Evolutionary conservation across 1,284 basidiomycete genomes (phyloP), one percentile per base, ranked within the genome.

Genomic region (Leccinum holopus): DNA sequence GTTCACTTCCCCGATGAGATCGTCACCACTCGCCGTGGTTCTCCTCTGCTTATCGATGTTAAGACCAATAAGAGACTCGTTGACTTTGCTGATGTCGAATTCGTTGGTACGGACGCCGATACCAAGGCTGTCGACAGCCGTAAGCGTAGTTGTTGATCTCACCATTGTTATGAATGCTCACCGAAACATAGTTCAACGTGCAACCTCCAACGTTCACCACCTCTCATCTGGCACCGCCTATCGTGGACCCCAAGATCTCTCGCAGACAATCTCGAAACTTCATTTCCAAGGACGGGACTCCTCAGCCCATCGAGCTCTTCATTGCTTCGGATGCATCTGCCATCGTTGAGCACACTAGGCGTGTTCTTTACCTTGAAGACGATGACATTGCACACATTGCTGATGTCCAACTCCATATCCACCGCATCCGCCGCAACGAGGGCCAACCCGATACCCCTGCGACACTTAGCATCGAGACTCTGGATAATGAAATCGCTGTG

Each of bases 21-120:
- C 66, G 95, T 99, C 67, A 92, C 94, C 62, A 94, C 96, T 64
- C 93, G 96, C 71, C 94, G 97, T 72, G 97, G 97, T 72, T 99
- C 97, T 30, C 97, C 97, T 25, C 87, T 99, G 33, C 80, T 99
- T 63, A 91, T 99, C 73, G 97, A 97, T 82, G 97, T 99, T 76
- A 99, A 99, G 90, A 98, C 97, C 41, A 97, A 99, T 77, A 96
- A 97, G 85, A 99, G 98, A 81, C 87, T 99, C 76, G 97, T 98
- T 57, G 97, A 99, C 82, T 99, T 99, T 75, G 97, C 99, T 62
- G 97, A 99, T 78, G 97, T 99, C 65, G 96, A 99, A 77, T 88
- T 97, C 72, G 86, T 91, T 44, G 88, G 87, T 54, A 83, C 87
- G 54, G 91, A 91, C 64, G 79, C 78, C 63, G 89, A 89, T 66